Conservation (phyloP, 352 stramenopile genomes). For the Pythium oligandrum region DNA sequence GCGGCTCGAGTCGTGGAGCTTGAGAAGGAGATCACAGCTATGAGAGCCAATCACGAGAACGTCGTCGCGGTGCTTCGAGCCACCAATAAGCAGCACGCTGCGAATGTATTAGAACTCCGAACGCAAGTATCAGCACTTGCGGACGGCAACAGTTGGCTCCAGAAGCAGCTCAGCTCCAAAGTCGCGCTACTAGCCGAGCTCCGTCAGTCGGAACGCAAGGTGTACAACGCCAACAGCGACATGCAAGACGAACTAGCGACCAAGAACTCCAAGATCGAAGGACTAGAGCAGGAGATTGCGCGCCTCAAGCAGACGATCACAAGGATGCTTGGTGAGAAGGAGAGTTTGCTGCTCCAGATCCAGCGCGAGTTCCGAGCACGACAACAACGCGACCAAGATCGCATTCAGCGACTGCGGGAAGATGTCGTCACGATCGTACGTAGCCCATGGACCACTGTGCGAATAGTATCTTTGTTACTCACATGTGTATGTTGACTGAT, state of each 20-base stretch:
- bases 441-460: background rate
- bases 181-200: conserved; percentile 48
- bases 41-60: conserved; percentile 67
- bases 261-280: conserved; percentile 53
- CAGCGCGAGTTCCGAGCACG: conserved; percentile 33
- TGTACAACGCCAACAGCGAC: conserved; percentile 27
- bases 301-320: conserved; percentile 36
- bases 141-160: conserved; percentile 53
- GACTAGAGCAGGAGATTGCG: conserved; percentile 49
- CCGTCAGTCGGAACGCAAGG: conserved; percentile 31
- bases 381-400: conserved; percentile 44
- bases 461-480: background rate
- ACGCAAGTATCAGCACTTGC: conserved; percentile 54
- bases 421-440: conserved; percentile 52
- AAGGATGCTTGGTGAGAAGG: conserved; percentile 43
- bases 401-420: conserved; percentile 45
- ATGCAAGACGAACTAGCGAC: conserved; percentile 43
- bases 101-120: conserved; percentile 58
- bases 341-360: conserved; percentile 55
- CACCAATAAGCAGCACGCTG: conserved; percentile 66
- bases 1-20: conserved; percentile 39
- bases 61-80: conserved; percentile 57
- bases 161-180: conserved; percentile 57
- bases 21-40: conserved; percentile 54
- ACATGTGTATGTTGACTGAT: conserved; percentile 2